Evolutionary conservation across 2,329 filamentous ascomycete species (phyloP), one percentile per base, ranked within the genome.

Genomic region (Diaporthe helianthi): DNA sequence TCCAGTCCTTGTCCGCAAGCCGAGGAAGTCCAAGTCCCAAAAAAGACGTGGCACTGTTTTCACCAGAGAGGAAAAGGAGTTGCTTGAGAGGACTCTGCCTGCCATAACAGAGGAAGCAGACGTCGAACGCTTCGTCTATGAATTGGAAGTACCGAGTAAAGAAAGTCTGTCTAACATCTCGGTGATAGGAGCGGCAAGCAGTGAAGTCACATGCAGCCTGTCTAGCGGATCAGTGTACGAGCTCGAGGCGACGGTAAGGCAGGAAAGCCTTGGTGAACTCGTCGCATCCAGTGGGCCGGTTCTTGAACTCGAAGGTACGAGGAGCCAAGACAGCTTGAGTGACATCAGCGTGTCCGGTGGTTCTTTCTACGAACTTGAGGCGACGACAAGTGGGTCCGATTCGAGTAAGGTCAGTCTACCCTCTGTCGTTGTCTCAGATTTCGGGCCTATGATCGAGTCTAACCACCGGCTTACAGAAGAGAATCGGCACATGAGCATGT

Each of bases 291-390:
- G 8, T 24, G 13, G 13, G 9, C 19, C 22, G 24, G 1, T 38
- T 10, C 24, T 22, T n/a, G 44, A 24, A 47, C 44, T 47, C n/a
- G 44, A 47, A 10, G n/a, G n/a, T 9, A 19, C 26, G 13, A 24
- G 9, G 13, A 41, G 22, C 33, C 33, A 17, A 26, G 53, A 58
- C 36, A 58, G 22, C 53, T 17, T 55, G 33, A 38, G 33, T 26
- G 53, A 55, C 13, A 4, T 52, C 49, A 19, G 49, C 49, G 4
- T 41, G 29, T 29, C 29, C 9, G 24, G 19, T 41, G 38, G 19
- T 17, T 49, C 29, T 31, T 22, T 60, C 22, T 60, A 33, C 26
- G 55, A 60, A 26, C 55, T 60, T n/a, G 55, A 60, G 55, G 38
- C 22, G 24, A 60, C 38, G 54, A 60, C 53, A 26, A 41, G 24